A percentile compares a stretch with the other conserved stretches of the same genome.
Evolutionary conservation across 306 rosid genomes (phyloP).

Genomic region (Rosa persica): DNA sequence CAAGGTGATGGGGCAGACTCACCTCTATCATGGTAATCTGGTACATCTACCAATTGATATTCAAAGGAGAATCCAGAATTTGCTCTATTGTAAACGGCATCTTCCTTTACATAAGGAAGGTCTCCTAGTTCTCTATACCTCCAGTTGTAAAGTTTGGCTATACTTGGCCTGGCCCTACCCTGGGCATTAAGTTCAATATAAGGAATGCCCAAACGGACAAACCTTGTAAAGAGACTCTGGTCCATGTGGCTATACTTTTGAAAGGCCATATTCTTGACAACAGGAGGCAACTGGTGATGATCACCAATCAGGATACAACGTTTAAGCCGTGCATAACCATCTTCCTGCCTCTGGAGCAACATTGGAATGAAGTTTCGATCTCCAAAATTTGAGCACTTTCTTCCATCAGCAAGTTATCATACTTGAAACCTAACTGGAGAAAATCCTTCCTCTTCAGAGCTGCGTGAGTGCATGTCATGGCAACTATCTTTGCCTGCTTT

Average conservation of each 20-base stretch:
- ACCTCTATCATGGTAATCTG: slow-evolving; percentile 87
- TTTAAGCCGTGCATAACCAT: slow-evolving; percentile 95
- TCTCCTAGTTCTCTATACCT: slow-evolving; percentile 96
- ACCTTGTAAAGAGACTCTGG: slow-evolving; percentile 93
- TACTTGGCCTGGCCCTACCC: slow-evolving; percentile 95
- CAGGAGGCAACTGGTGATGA: slow-evolving; percentile 99
- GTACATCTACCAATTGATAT: slow-evolving; percentile 93
- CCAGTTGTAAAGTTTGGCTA: slow-evolving; percentile 94
- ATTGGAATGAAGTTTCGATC: slow-evolving; percentile 96
- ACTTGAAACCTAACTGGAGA: slow-evolving; percentile 95
- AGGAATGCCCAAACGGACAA: slow-evolving; percentile 95
- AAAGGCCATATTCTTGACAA: slow-evolving; percentile 99
- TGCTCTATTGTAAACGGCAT: slow-evolving; percentile 57
- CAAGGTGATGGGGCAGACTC: slow-evolving; percentile 97
- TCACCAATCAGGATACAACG: slow-evolving; percentile 97
- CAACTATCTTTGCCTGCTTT: slow-evolving; percentile 98
- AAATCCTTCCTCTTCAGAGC: slow-evolving; percentile 97
- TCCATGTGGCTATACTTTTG: slow-evolving; percentile 99
- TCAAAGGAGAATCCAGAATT: slow-evolving; percentile 97
- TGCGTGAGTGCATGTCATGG: slow-evolving; percentile 99
- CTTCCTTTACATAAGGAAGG: slow-evolving; percentile 78
- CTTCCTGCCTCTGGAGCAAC: slow-evolving; percentile 99
- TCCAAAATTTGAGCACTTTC: slow-evolving; percentile 99
- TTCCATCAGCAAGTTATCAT: slow-evolving; percentile 98
- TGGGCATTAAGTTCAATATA: slow-evolving; percentile 99